phyloP scores from a whole-genome alignment of 352 stramenopile genomes.

The Albugo laibachii region DNA sequence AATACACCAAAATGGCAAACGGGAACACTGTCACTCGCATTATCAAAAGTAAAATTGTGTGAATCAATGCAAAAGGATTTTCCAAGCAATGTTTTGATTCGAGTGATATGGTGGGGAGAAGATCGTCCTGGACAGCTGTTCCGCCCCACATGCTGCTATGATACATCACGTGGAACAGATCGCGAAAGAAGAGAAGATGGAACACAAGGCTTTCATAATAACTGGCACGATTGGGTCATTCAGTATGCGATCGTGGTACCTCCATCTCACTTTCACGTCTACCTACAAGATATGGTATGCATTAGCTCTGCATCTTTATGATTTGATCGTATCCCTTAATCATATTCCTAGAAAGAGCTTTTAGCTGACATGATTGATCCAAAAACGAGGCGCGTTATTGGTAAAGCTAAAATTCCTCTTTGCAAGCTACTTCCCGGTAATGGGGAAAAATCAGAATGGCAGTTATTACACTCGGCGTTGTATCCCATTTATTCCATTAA shows the following conservation, averaged over 20 bases:
- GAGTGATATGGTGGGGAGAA: slow-evolving; percentile 38
- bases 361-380: slow-evolving; percentile 44
- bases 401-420: not conserved
- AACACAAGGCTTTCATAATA: not conserved
- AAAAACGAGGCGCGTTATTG: slow-evolving; percentile 8
- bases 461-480: no score
- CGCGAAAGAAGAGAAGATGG: not conserved
- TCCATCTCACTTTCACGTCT: slow-evolving; percentile 19
- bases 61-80: no score
- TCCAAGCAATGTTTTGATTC: slow-evolving; percentile 13
- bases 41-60: no score
- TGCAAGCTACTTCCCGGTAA: not conserved
- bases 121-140: slow-evolving; percentile 23
- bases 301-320: not conserved
- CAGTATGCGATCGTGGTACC: slow-evolving; percentile 20
- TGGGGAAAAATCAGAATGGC: no score
- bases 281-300: slow-evolving; percentile 32
- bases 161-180: not conserved
- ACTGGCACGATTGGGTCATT: slow-evolving; percentile 15
- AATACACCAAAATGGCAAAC: no score
- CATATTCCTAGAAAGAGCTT: slow-evolving; percentile 16
- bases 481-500: not conserved
- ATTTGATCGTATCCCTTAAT: not conserved
- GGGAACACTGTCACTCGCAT: no score
- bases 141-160: slow-evolving; percentile 8